Evolutionary conservation across 176 grass and related monocot genomes (phyloP).

Genomic region (Triticum dicoccoides): DNA sequence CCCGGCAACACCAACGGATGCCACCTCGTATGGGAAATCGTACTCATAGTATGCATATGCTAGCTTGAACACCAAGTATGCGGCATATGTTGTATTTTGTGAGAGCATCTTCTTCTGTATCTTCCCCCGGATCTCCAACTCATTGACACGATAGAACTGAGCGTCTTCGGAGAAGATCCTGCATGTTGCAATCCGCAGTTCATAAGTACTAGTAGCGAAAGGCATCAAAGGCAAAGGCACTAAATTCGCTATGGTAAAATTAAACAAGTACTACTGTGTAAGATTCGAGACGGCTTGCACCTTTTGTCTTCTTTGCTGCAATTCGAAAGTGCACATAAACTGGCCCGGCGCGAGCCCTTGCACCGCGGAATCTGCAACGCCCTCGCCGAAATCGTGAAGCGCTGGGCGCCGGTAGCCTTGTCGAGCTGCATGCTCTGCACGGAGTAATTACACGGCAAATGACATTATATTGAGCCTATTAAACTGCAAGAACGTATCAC

Average conservation of each 20-base stretch:
- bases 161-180: not conserved
- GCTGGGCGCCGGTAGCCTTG: slow-evolving; percentile 39
- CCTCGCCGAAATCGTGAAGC: slow-evolving; percentile 56
- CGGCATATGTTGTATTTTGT: not conserved
- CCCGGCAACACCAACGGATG: not conserved
- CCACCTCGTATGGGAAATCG: not conserved
- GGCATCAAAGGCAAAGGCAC: no score
- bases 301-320: slow-evolving; percentile 6
- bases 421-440: slow-evolving; percentile 52
- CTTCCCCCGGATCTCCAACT: not conserved
- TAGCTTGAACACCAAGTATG: not conserved
- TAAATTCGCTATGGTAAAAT: no score
- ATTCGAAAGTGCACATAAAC: not conserved
- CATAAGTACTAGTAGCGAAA: no score
- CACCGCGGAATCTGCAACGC: slow-evolving; percentile 19
- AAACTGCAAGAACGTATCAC: no score
- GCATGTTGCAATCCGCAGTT: no score
- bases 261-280: no score
- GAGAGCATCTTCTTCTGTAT: not conserved
- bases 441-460: not conserved
- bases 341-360: slow-evolving; percentile 10
- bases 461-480: not conserved
- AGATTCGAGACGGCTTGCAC: not conserved
- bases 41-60: no score
- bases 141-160: not conserved